Base-by-base conservation (phyloP, 2,329 filamentous ascomycete genomes). In the Ophiocordyceps polyrhachis-furcata region DNA sequence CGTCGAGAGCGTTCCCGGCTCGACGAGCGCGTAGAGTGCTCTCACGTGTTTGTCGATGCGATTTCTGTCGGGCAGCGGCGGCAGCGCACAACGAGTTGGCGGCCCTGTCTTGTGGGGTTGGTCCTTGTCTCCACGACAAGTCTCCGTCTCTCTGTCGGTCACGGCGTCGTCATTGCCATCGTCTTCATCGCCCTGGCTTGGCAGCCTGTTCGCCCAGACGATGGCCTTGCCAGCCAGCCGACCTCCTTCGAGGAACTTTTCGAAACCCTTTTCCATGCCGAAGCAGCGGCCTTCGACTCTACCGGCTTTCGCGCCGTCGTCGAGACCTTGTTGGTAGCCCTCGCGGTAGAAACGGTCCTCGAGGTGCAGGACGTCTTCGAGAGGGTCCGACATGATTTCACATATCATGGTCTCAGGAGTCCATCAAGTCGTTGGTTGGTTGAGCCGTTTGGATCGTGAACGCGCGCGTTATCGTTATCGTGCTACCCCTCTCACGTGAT, bases 241-340 rank as follows among this genome's bases (percentile, higher is more conserved):
- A 2, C 89, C 89, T 59, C 86, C 74, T 49, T 86, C 80, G 40
- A 83, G 58, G 56, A 93, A 95, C 63, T 94, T 96, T 54, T 94
- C 85, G 54, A 91, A 96, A 0, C 88, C 89, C 51, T 88, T 91
- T 58, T 93, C 83, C 40, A 96, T 75, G 1, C 89, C 91, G 57
- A 96, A 86, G 19, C 86, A 76, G 44, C 87, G 83, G 48, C 91
- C 91, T 69, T 98, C 91, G 50, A 85, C 77, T 47, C 80, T 79
- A 37, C 91, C 91, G 29, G 84, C 81, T 47, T 73, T 71, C 38
- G 76, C 68, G 48, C 91, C 91, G 62, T 94, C 89, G 38, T 70
- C 65, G 42, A 76, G 61, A 40, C 91, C 91, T 45, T 85, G 73
- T 6, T 69, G 61, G 66, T 87, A 89, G 47, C 91, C 91, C 61